Evolutionary conservation across 108 stramenopile species (phyloP).

Genomic region (Cyclostephanos invisitatus): DNA sequence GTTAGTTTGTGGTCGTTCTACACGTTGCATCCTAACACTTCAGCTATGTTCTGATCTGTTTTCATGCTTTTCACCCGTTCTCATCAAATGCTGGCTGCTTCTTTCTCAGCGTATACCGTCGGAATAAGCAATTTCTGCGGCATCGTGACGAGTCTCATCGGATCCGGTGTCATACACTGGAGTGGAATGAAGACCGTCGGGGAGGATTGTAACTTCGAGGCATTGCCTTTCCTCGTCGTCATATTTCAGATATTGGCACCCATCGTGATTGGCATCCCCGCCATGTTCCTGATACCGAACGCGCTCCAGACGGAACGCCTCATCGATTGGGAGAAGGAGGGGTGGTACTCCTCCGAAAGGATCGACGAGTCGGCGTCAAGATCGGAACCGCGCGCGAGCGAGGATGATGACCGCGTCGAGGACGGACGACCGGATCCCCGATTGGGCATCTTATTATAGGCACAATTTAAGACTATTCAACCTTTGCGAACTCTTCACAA

Average conservation of each 20-base stretch:
- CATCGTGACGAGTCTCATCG: constrained; percentile 45
- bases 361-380: neutral
- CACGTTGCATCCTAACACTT: neutral
- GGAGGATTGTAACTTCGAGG: constrained; percentile 42
- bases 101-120: constrained; percentile 32
- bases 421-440: constrained; percentile 7
- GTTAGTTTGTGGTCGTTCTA: neutral
- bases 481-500: too few species aligned
- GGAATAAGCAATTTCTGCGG: constrained; percentile 46
- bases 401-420: neutral
- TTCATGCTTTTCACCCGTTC: too few species aligned
- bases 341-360: constrained; percentile 27
- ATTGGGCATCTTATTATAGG: neutral
- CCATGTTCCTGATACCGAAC: constrained; percentile 41
- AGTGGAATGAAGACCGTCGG: constrained; percentile 50
- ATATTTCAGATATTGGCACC: constrained; percentile 42
- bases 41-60: neutral
- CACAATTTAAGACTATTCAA: too few species aligned
- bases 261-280: constrained; percentile 34
- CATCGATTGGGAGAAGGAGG: constrained; percentile 44
- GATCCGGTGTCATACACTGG: constrained; percentile 49
- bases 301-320: constrained; percentile 42
- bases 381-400: neutral
- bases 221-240: constrained; percentile 33
- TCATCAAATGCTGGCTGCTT: too few species aligned